Evolutionary conservation across 768 basidiomycete genomes (phyloP), one percentile per base, ranked within the genome.

Genomic region (Melanogaster broomeanus): DNA sequence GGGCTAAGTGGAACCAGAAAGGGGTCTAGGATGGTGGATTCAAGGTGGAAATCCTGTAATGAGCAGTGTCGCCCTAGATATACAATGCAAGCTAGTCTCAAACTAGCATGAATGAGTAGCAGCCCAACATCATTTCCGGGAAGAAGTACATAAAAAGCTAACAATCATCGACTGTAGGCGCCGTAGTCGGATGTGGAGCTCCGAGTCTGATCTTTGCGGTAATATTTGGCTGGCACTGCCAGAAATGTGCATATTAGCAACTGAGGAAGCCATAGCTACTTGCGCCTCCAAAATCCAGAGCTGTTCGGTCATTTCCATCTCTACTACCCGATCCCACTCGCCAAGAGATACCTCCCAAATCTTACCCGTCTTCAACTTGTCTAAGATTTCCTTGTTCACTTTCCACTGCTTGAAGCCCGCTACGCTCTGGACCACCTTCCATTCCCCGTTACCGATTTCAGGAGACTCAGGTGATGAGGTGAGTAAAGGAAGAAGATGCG

Each of bases 381-480:
- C 41, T 24, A 57, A 30, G 30, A 68, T 33, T 1, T 30, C 44
- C 7, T 38, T 33, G 21, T 68, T 62, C 15, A 68, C 18, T 38
- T 50, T 62, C 74, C 76, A 79, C 33, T 73, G 59, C 33, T 59
- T 64, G 55, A 85, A 86, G 0, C 74, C 78, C 2, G 61, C 53
- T 33, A 89, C 72, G 6, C 61, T 60, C 7, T 72, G 75, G 8
- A 78, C 70, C 3, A 74, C 60, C 18, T 53, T 58, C 85, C 84
- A 87, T 24, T 57, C 46, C 37, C 49, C 43, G 52, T 54, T 31
- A 54, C 48, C 48, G 60, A 61, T 33, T 57, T 65, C 60, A 33
- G 60, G 51, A 18, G 65, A 58, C 60, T 88, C 87, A n/a, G 0
- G 79, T 67, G 46, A 92, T 83, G 43, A 84, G 70, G 61, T 91